Base-by-base conservation (phyloP, 208 protist species). In the Trypanosoma conorhini region DNA sequence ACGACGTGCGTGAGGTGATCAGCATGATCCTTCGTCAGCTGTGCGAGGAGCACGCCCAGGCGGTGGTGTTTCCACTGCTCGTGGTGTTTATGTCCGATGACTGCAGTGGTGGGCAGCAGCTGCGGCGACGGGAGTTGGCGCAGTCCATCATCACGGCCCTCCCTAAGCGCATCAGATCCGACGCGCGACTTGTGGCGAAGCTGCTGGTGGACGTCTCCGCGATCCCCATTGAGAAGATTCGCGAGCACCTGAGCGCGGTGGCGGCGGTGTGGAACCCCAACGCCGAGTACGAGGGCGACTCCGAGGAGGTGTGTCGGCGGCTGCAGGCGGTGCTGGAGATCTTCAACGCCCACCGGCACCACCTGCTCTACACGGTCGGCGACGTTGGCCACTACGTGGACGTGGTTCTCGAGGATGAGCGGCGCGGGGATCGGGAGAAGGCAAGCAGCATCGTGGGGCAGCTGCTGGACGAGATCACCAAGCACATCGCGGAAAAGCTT, bases 1-100 rank as follows among this genome's bases (percentile, higher is more conserved):
- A 90, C 22, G 81, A 88, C 52, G 97, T 99, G 33, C 86, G 97
- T 8, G 85, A 96, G 50, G 83, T 99, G 1, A 92, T 99, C 51
- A 87, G 98, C 70, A 89, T 98, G 70, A 91, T 99, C 26, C 87
- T 99, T 26, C 78, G 76, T 50, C 79, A 81, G 35, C 80, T 99
- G 55, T 99, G 98, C 57, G 88, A 96, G 74, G 83, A 89, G 68
- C 99, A 99, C 83, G 98, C 99, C 19, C 99, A 99, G 81, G 98
- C 98, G 1, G 88, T 99, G 28, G 91, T 99, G 30, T 99, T 99
- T 83, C 98, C 99, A 42, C 85, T 99, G 5, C 98, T 99, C 38
- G 99, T 99, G 7, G 97, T 98, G 21, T 82, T 89, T 70, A 92
- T 97, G 80, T 88, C 87, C 2, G 88, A 92, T 70, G 87, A 88